phyloP scores from a whole-genome alignment of 2,329 filamentous ascomycete species.

The Pseudocercospora eumusae region DNA sequence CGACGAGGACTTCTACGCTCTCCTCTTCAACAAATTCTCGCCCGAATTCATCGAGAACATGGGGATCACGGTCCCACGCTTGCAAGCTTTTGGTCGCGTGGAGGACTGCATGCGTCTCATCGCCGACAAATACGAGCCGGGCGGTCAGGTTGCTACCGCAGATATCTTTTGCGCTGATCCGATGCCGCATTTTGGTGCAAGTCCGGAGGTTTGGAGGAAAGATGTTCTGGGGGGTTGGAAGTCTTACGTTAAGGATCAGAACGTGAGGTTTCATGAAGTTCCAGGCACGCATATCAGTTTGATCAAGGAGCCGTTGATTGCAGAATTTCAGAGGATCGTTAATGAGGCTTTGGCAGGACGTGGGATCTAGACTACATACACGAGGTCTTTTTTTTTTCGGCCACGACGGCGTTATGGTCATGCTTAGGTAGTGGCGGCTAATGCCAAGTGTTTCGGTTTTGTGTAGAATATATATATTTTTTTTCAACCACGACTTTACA shows the following conservation, averaged over 20 bases:
- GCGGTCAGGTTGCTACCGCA: constrained; percentile 18
- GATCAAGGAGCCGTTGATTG: constrained; percentile 24
- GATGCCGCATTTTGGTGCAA: constrained; percentile 27
- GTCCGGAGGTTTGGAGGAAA: constrained; percentile 22
- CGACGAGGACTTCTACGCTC: constrained; percentile 28
- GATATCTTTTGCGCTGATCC: constrained; percentile 28
- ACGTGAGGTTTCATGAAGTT: constrained; percentile 25
- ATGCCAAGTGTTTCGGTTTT: background rate
- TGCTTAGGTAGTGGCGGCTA: background rate
- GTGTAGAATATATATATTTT: background rate
- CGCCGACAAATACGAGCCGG: constrained; percentile 23
- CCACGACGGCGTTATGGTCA: background rate
- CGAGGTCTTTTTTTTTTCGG: background rate
- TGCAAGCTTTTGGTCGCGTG: constrained; percentile 27
- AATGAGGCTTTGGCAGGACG: constrained; percentile 21
- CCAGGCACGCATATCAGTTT: constrained; percentile 25
- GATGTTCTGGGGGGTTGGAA: constrained; percentile 27
- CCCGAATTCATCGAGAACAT: constrained; percentile 30
- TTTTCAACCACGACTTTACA: background rate
- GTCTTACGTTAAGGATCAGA: constrained; percentile 17
- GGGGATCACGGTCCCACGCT: constrained; percentile 27
- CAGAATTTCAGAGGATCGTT: constrained; percentile 19
- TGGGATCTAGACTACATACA: constrained; percentile 11
- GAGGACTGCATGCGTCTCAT: constrained; percentile 29
- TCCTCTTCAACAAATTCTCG: constrained; percentile 27